Percentiles rank a stretch among this genome's conserved stretches.
phyloP scores from a whole-genome alignment of 2,329 filamentous ascomycete genomes.

The Apiospora kogelbergensis region DNA sequence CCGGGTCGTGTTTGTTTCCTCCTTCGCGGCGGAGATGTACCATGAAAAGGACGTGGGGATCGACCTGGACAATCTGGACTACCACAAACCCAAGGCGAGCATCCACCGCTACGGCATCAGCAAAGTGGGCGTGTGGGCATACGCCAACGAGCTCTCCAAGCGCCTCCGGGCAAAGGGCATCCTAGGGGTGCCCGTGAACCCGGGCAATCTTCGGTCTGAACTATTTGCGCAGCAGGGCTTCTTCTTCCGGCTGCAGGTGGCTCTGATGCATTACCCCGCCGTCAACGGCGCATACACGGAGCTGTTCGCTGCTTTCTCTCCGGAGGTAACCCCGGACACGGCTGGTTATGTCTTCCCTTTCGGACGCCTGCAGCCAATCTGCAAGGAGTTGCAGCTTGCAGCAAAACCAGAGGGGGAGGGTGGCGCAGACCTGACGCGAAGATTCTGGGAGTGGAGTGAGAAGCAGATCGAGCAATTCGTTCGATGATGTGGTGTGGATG shows the following conservation, averaged over 20 bases:
- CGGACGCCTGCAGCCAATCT: constrained; percentile 20
- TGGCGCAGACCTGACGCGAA: constrained; percentile 35
- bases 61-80: neutral
- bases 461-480: constrained; percentile 27
- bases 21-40: constrained; percentile 23
- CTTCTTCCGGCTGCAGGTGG: constrained; percentile 11
- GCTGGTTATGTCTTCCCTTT: constrained; percentile 26
- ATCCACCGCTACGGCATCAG: constrained; percentile 27
- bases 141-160: constrained; percentile 27
- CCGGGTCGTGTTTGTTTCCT: constrained; percentile 31
- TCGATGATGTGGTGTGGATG: too few species aligned
- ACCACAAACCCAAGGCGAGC: constrained; percentile 22
- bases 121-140: constrained; percentile 30
- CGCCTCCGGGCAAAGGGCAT: constrained; percentile 22
- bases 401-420: constrained; percentile 34
- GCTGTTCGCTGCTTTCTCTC: constrained; percentile 39
- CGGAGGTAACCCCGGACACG: constrained; percentile 34
- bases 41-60: neutral
- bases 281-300: constrained; percentile 41
- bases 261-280: constrained; percentile 17
- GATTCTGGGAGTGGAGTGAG: constrained; percentile 47
- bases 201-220: constrained; percentile 27
- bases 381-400: constrained; percentile 32
- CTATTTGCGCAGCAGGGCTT: constrained; percentile 23
- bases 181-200: constrained; percentile 26